Evolutionary conservation across 495 filamentous ascomycete species (phyloP), one percentile per base, ranked within the genome.

Genomic region (Aspergillus panamensis): DNA sequence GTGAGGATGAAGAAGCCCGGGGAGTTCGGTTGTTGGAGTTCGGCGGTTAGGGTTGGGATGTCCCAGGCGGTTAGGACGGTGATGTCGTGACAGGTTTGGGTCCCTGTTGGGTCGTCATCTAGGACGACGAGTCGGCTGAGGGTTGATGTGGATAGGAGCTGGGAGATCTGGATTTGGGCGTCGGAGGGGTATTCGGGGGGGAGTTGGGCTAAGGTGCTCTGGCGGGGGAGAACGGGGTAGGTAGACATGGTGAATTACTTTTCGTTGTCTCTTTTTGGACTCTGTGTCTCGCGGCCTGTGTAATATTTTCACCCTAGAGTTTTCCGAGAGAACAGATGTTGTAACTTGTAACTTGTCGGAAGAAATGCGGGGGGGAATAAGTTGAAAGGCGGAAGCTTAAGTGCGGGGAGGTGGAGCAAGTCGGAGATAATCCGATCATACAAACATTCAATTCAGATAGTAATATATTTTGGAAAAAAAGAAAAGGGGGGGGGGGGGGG

Each of bases 21-120:
- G 8, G 64, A 64, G 21, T 59, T 21, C 25, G 2, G 25, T 20
- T 62, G 64, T 12, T 63, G 62, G 56, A 83, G 74, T 57, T 82
- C 79, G 19, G 63, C 47, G 16, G 47, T 59, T 4, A 83, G 66
- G 0, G 76, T 79, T 16, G 61, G 58, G 19, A 71, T 59, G 49
- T 79, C 76, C 77, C 78, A 82, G 13, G 77, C 74, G n/a, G 80
- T 78, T 37, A 84, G 69, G n/a, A 84, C 79, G 55, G 69, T 67
- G 60, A 84, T 80, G 51, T 80, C 73, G 48, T 84, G 80, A 64
- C 80, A 82, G 50, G 81, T 82, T 63, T 82, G 80, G 1, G 81
- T 84, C 14, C 80, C 80, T 9, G 80, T 83, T 48, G 80, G 80
- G 53, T 83, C 80, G 54, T 83, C 80, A 44, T 83, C 80, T 14